A percentile compares a stretch with the other conserved stretches of the same genome.
phyloP scores from a whole-genome alignment of 1,139 yeast genomes.

The Pichia sp. region DNA sequence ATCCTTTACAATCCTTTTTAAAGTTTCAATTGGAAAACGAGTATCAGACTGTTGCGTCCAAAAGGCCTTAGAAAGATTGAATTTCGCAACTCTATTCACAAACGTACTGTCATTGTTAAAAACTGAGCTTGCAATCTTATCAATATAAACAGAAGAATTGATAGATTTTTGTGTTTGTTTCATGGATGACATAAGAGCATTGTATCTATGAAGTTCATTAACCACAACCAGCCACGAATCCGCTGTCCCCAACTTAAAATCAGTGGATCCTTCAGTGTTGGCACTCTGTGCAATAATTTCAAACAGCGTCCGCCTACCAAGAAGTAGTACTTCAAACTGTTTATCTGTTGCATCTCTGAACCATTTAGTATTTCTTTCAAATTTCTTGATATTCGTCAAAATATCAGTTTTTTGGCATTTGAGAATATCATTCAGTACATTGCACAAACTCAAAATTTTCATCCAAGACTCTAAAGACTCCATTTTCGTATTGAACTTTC shows the following conservation, averaged over 20 bases:
- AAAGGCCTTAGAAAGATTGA: slow-evolving; percentile 45
- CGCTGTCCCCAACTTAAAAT: neutral
- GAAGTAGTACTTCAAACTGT: slow-evolving; percentile 33
- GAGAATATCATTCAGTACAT: slow-evolving; percentile 21
- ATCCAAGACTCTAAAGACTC: slow-evolving; percentile 27
- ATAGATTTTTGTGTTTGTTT: slow-evolving; percentile 39
- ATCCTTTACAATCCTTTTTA: slow-evolving; percentile 28
- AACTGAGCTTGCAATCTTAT: slow-evolving; percentile 27
- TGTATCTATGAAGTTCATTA: slow-evolving; percentile 36
- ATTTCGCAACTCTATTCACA: slow-evolving; percentile 30
- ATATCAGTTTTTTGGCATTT: slow-evolving; percentile 1
- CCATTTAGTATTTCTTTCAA: slow-evolving; percentile 27
- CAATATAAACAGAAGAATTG: slow-evolving; percentile 40
- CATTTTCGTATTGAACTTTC: neutral
- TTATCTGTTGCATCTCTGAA: slow-evolving; percentile 29
- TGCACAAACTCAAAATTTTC: slow-evolving; percentile 31
- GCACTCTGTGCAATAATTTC: slow-evolving; percentile 21
- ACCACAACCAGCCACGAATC: slow-evolving; percentile 24
- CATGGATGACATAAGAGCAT: slow-evolving; percentile 30
- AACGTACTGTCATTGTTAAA: slow-evolving; percentile 11
- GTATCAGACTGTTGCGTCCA: slow-evolving; percentile 51
- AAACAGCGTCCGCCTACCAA: slow-evolving; percentile 32
- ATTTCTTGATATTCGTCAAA: slow-evolving; percentile 4
- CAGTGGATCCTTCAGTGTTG: slow-evolving; percentile 5
- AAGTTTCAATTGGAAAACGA: slow-evolving; percentile 43